Conservation (phyloP, 176 grass and related monocot genomes). For the Musa acuminata region DNA sequence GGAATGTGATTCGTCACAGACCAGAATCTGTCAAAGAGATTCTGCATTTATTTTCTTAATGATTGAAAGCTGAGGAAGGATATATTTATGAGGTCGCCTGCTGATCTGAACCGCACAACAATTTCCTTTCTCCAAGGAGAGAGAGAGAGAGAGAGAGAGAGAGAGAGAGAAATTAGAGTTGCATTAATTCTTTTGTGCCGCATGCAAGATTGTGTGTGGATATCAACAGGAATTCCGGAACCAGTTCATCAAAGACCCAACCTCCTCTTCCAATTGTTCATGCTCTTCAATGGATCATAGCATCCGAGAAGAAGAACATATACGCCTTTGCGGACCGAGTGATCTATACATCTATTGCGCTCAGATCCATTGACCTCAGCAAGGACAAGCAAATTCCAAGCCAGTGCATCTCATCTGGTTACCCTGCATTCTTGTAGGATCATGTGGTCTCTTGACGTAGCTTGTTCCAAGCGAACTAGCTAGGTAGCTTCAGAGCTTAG, state of each 20-base stretch:
- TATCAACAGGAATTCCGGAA: background rate
- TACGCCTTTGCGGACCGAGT: no score
- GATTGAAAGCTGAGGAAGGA: slow-evolving; percentile 29
- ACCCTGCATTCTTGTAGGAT: slow-evolving; percentile 15
- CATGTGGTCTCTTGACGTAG: background rate
- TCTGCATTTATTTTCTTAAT: slow-evolving; percentile 50
- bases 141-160: no score
- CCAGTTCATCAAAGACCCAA: no score
- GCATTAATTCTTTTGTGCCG: no score
- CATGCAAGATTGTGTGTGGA: no score
- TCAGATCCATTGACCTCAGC: slow-evolving; percentile 19
- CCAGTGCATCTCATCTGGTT: slow-evolving; percentile 20
- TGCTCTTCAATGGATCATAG: no score
- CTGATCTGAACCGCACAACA: background rate
- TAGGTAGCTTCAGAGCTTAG: background rate
- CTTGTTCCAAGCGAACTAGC: no score
- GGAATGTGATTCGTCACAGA: slow-evolving; percentile 25
- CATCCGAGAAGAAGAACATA: background rate
- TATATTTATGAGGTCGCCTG: background rate
- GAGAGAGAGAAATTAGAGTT: no score
- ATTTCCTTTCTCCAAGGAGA: background rate
- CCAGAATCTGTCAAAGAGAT: slow-evolving; percentile 42
- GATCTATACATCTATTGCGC: no score
- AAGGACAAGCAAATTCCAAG: slow-evolving; percentile 26
- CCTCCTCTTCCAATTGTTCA: no score